Percentiles rank a stretch among this genome's conserved stretches.
These are phyloP conservation scores for Kalmanozyma brasiliensis DNA, from an alignment of 1,284 basidiomycete species.

Conservation along the genomic window DNA sequence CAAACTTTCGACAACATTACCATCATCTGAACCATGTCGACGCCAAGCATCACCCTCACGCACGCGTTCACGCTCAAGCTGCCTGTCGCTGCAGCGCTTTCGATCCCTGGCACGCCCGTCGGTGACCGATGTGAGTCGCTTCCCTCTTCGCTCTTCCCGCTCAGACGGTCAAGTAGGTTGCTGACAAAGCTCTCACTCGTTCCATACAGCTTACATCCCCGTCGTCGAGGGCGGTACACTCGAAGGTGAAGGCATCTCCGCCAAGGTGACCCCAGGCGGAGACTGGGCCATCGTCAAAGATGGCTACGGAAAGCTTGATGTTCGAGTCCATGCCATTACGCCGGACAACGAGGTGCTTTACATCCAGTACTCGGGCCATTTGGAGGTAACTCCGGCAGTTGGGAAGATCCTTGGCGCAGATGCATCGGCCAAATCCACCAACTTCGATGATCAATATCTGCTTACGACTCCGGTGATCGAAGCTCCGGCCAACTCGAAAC, in stretches of 20 bases:
- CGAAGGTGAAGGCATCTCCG: slow-evolving; percentile 23
- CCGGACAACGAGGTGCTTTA: slow-evolving; percentile 32
- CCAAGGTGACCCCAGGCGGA: slow-evolving; percentile 36
- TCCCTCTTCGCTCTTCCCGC: neutral
- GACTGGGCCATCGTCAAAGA: slow-evolving; percentile 44
- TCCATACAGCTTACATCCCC: slow-evolving; percentile 21
- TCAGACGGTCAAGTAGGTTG: neutral
- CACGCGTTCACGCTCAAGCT: slow-evolving; percentile 42
- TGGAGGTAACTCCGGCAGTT: slow-evolving; percentile 34
- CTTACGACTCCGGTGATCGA: slow-evolving; percentile 39
- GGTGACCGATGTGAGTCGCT: slow-evolving; percentile 34
- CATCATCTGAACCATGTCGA: slow-evolving; percentile 14
- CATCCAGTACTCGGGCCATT: slow-evolving; percentile 37
- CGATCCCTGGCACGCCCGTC: slow-evolving; percentile 22
- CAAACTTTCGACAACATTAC: slow-evolving; percentile 9
- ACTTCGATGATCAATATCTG: slow-evolving; percentile 40
- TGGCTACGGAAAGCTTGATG: slow-evolving; percentile 43
- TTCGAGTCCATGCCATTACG: slow-evolving; percentile 36
- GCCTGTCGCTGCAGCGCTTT: slow-evolving; percentile 4
- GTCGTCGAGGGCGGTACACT: slow-evolving; percentile 24
- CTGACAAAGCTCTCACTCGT: neutral
- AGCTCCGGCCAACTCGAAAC: slow-evolving; percentile 30
- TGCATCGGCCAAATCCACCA: slow-evolving; percentile 24
- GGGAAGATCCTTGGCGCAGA: slow-evolving; percentile 35
- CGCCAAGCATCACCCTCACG: slow-evolving; percentile 33